These are phyloP conservation scores for Aspergillus incahuasiensis DNA, from an alignment of 495 filamentous ascomycete species.

Conservation along the genomic window DNA sequence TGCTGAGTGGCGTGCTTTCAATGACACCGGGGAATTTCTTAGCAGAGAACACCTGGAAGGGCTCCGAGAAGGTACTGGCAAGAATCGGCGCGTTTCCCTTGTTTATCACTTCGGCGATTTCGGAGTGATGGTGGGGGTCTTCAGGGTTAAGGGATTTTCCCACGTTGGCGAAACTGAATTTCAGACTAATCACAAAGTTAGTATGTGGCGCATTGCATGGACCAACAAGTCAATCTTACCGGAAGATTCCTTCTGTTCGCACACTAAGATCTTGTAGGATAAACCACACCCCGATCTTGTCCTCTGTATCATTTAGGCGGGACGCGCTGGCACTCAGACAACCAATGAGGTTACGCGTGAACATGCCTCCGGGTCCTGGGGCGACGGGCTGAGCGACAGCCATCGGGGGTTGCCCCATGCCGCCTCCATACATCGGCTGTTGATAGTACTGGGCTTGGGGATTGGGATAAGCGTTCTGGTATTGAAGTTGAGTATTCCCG, in stretches of 20 bases:
- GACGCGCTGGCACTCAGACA: constrained; percentile 89
- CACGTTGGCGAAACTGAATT: constrained; percentile 84
- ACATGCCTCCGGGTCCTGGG: constrained; percentile 73
- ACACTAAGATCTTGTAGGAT: constrained; percentile 94
- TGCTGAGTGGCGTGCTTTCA: constrained; percentile 88
- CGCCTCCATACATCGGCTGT: constrained; percentile 32
- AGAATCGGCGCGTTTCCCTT: constrained; percentile 77
- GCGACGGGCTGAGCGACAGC: constrained; percentile 40
- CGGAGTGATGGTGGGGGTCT: constrained; percentile 25
- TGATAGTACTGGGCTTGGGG: constrained; percentile 39
- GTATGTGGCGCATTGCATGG: neutral
- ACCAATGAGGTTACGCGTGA: constrained; percentile 92
- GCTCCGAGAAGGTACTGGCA: constrained; percentile 80
- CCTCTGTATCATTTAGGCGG: constrained; percentile 72
- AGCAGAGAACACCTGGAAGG: constrained; percentile 90
- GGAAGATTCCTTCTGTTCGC: constrained; percentile 83
- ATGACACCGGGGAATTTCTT: constrained; percentile 99
- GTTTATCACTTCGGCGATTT: constrained; percentile 56
- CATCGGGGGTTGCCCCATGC: constrained; percentile 35
- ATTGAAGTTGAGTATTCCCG: constrained; percentile 31
- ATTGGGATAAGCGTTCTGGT: constrained; percentile 40
- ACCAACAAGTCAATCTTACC: constrained; percentile 47
- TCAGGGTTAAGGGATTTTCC: constrained; percentile 40
- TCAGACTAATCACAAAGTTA: constrained; percentile 44
- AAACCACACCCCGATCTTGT: constrained; percentile 93